A percentile compares a stretch with the other conserved stretches of the same genome.
phyloP scores from a whole-genome alignment of 2,329 filamentous ascomycete species.

The Arthrobotrys sinensis region DNA sequence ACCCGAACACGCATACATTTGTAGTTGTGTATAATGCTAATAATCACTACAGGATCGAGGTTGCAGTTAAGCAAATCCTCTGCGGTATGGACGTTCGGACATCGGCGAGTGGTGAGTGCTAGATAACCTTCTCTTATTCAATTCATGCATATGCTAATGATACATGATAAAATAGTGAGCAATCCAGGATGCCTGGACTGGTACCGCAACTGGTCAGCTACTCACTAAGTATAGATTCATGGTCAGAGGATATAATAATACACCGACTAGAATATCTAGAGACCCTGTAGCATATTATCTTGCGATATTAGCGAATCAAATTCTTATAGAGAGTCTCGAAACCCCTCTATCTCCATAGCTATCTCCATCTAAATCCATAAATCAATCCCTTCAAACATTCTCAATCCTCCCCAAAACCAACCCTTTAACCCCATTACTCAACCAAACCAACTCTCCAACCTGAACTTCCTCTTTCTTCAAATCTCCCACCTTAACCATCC shows the following conservation, averaged over 20 bases:
- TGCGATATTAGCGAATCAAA: conserved; percentile 41
- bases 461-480: conserved; percentile 41
- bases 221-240: conserved; percentile 66
- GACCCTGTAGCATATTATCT: conserved; percentile 26
- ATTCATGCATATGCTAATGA: conserved; percentile 23
- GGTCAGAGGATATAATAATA: conserved; percentile 16
- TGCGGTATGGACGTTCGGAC: conserved; percentile 89
- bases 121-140: not conserved
- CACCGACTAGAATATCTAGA: conserved; percentile 32
- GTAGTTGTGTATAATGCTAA: not conserved
- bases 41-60: conserved; percentile 79
- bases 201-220: conserved; percentile 83
- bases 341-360: not conserved
- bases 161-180: conserved; percentile 42
- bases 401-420: conserved; percentile 46
- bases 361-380: not conserved
- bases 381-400: conserved; percentile 9
- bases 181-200: conserved; percentile 90
- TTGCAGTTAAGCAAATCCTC: conserved; percentile 95
- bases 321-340: conserved; percentile 18
- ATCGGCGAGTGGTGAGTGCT: conserved; percentile 85
- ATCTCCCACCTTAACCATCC: conserved; percentile 55
- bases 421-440: conserved; percentile 58
- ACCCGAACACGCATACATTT: not conserved
- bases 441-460: conserved; percentile 47